A percentile compares a stretch with the other conserved stretches of the same genome.
Conservation (phyloP, 208 protist species). For the Trypanosoma congolense region DNA sequence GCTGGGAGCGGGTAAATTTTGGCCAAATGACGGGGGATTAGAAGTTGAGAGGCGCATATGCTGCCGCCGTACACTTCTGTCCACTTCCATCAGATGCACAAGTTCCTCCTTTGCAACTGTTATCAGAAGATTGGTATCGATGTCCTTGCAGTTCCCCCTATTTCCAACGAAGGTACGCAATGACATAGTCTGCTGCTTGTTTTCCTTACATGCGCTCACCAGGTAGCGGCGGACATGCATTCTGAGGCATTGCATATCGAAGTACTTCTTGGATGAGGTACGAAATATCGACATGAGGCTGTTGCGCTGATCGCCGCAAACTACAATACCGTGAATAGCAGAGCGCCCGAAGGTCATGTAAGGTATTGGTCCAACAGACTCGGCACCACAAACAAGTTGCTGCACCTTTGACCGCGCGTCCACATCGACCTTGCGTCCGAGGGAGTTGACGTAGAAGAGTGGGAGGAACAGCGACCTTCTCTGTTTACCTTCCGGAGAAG, state of each 20-base stretch:
- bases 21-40: constrained; percentile 16
- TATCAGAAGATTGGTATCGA: constrained; percentile 55
- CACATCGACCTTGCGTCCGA: neutral
- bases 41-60: constrained; percentile 21
- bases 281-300: constrained; percentile 62
- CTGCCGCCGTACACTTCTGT: constrained; percentile 42
- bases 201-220: constrained; percentile 68
- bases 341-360: constrained; percentile 72
- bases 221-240: constrained; percentile 83
- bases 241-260: constrained; percentile 82
- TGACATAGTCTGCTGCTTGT: constrained; percentile 57
- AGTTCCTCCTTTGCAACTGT: constrained; percentile 58
- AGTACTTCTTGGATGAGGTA: constrained; percentile 34
- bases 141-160: constrained; percentile 46
- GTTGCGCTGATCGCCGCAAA: constrained; percentile 47
- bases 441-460: constrained; percentile 7
- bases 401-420: neutral
- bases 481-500: neutral
- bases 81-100: constrained; percentile 52
- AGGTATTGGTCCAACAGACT: constrained; percentile 50
- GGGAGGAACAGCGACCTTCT: neutral
- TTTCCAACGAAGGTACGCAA: constrained; percentile 59
- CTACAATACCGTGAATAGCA: constrained; percentile 67
- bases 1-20: constrained; percentile 29
- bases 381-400: neutral